Conservation (phyloP, 2,329 filamentous ascomycete species). For the Myriangium duriaei region DNA sequence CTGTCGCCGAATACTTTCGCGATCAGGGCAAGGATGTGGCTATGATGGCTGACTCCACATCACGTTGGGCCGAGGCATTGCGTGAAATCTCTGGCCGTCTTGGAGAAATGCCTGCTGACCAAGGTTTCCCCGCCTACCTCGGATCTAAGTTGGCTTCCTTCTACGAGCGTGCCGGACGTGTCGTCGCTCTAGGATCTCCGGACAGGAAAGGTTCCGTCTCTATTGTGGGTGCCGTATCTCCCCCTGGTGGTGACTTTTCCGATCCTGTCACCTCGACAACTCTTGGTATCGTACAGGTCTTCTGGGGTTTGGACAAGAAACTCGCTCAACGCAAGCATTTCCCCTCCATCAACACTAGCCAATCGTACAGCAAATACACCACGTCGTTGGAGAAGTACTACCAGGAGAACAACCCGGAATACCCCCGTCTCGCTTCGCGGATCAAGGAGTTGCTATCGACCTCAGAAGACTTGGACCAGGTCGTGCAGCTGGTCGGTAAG, state of each 20-base stretch:
- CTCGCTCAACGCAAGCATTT: conserved; percentile 98
- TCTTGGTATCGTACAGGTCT: conserved; percentile 94
- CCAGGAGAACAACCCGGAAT: conserved; percentile 84
- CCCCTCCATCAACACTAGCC: conserved; percentile 89
- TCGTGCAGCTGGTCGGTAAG: conserved; percentile 96
- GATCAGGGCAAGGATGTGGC: conserved; percentile 95
- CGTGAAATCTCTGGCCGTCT: conserved; percentile 98
- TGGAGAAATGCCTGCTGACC: conserved; percentile 98
- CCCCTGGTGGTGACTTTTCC: conserved; percentile 96
- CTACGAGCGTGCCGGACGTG: conserved; percentile 94
- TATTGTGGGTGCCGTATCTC: conserved; percentile 94
- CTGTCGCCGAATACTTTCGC: conserved; percentile 90
- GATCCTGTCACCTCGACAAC: conserved; percentile 93
- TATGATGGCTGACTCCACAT: conserved; percentile 99
- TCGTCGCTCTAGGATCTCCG: conserved; percentile 74
- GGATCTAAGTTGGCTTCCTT: conserved; percentile 95
- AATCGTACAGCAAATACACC: conserved; percentile 96
- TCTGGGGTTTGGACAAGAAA: conserved; percentile 99
- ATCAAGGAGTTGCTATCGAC: conserved; percentile 89
- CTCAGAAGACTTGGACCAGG: conserved; percentile 94
- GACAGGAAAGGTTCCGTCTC: conserved; percentile 85
- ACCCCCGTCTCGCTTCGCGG: conserved; percentile 81
- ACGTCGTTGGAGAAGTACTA: conserved; percentile 83
- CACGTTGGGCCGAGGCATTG: conserved; percentile 95
- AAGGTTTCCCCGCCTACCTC: conserved; percentile 97